Percentiles rank a stretch among this genome's conserved stretches.
Evolutionary conservation across 192 early-diverging fungal species (phyloP).

Genomic region (Backusella morwellensis): DNA sequence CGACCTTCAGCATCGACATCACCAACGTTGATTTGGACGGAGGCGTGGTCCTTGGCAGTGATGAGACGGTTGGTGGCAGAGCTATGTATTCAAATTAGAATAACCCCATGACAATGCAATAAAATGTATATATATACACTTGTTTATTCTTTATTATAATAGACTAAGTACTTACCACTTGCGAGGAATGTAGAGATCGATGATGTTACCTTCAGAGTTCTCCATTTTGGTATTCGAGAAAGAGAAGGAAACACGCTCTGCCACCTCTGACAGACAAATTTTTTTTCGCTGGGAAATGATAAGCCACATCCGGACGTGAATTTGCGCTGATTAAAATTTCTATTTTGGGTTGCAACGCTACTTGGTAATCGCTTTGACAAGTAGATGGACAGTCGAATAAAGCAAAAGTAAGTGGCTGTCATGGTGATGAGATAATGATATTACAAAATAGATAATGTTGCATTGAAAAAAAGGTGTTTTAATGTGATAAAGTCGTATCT

Average conservation of each 20-base stretch:
- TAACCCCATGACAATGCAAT: background rate
- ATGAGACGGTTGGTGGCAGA: conserved; percentile 98
- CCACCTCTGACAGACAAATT: conserved; percentile 5
- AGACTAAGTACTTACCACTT: conserved; percentile 74
- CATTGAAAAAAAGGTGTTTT: no score
- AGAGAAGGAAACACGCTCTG: conserved; percentile 27
- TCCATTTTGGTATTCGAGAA: conserved; percentile 38
- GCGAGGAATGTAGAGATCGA: conserved; percentile 94
- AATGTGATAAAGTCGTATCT: no score
- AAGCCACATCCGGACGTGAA: background rate
- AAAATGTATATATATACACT: background rate
- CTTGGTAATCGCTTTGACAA: no score
- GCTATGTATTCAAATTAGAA: conserved; percentile 40
- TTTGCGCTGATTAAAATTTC: background rate
- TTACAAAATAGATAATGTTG: no score
- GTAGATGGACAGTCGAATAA: no score
- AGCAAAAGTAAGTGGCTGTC: no score
- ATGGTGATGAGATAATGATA: no score
- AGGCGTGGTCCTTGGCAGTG: conserved; percentile 98
- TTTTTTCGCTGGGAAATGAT: background rate
- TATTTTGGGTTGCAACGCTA: no score
- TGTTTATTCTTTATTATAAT: background rate
- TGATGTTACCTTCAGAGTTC: conserved; percentile 46
- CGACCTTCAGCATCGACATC: conserved; percentile 87
- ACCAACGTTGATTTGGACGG: no score